Evolutionary conservation across 1,139 yeast species (phyloP), one percentile per base, ranked within the genome.

Genomic region (Yamadazyma sp.): DNA sequence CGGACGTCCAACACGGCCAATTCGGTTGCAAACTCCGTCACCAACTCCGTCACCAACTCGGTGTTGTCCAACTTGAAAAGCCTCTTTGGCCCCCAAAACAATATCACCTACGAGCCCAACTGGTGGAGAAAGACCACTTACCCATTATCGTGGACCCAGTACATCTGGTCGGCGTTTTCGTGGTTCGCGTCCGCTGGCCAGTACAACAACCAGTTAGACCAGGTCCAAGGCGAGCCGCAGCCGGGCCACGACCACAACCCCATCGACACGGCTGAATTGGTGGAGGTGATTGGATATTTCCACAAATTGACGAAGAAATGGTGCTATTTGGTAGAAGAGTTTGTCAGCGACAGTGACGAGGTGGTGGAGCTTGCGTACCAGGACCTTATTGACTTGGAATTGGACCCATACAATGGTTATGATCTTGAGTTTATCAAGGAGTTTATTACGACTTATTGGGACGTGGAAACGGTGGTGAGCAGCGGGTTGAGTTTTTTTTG

Each of bases 171-270:
- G 42, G 88, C 90, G 0, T 73, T 86, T 43, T 70, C 84, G 28
- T 85, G 92, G 88, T 84, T 89, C 83, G 90, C 92, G 2, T 78
- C 87, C 24, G 94, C 95, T 2, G 95, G 95, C 4, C 82, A 76
- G 44, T 70, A 73, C 12, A 50, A 50, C 21, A 42, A 42, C 29
- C 40, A 42, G 33, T n/a, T 36, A 33, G 41, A 37, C 28, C 39
- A 34, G 21, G 38, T 34, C 31, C 33, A 42, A 34, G 37, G 36
- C 3, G 37, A 34, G 15, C 18, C 20, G 5, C 21, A 10, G 13
- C 15, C 17, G 14, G 31, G 17, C n/a, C 14, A 7, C 23, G 21
- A 6, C 38, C 10, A 4, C 18, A 6, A 22, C 5, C 21, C 21
- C 8, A 17, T 34, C 3, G 37, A 38, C 32, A 39, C 42, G 1